Conservation (phyloP, 306 rosid species). For the Dalbergia cochinchinensis region DNA sequence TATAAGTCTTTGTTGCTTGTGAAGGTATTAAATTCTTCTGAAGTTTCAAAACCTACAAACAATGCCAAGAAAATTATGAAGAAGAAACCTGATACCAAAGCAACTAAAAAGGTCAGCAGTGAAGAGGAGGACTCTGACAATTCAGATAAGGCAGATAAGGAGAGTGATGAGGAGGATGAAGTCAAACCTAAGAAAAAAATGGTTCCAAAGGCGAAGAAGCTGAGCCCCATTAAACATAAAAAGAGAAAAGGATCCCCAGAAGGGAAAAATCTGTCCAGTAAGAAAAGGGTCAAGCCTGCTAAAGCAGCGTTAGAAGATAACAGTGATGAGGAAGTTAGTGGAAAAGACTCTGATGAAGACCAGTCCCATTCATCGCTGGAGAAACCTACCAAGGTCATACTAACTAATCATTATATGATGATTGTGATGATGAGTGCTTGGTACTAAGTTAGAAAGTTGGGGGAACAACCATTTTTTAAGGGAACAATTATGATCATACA, state of each 20-base stretch:
- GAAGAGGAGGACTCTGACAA: constrained; percentile 67
- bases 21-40: constrained; percentile 66
- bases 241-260: constrained; percentile 67
- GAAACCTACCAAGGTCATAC: constrained; percentile 72
- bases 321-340: constrained; percentile 65
- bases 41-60: constrained; percentile 52
- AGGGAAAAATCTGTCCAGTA: constrained; percentile 60
- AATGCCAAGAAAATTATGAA: constrained; percentile 61
- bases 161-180: constrained; percentile 64
- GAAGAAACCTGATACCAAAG: constrained; percentile 63
- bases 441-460: constrained; percentile 27
- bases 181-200: constrained; percentile 69
- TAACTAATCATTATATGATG: constrained; percentile 3
- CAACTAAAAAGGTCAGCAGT: constrained; percentile 60
- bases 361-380: constrained; percentile 72
- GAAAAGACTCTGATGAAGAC: constrained; percentile 77
- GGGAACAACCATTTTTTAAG: constrained; percentile 14
- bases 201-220: constrained; percentile 61
- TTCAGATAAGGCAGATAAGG: constrained; percentile 52
- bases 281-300: constrained; percentile 65
- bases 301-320: constrained; percentile 56
- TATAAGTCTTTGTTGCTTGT: constrained; percentile 33
- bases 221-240: constrained; percentile 55
- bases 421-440: constrained; percentile 23
- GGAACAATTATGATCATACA: constrained; percentile 15